Evolutionary conservation across 345 rosid species (phyloP), one percentile per base, ranked within the genome.

Genomic region (Arabidopsis arenosa): DNA sequence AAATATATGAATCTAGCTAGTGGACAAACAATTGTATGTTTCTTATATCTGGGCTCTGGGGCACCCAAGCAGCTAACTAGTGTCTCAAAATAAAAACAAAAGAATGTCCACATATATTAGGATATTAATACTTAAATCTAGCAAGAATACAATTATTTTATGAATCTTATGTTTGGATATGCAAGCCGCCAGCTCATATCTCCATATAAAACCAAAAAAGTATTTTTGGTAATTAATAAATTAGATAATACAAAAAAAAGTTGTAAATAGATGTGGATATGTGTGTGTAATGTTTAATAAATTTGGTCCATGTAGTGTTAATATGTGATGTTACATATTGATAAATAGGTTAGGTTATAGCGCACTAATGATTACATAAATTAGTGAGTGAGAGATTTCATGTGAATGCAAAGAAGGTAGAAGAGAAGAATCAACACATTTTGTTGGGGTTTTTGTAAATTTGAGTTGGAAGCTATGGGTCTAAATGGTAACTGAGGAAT

Each of bases 81-180:
- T 76, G 74, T 61, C 57, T 68, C 37, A 43, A 67, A 43, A 67
- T 59, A 32, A 33, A 75, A 75, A 51, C 74, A 68, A 68, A 59
- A 61, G 21, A 68, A 63, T 60, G 79, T 68, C 37, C 56, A 53
- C 47, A 62, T 14, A 21, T 41, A 66, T 58, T 36, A 55, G 15
- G 15, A 35, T 66, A 44, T 8, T 5, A 58, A 57, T 14, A 68
- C 28, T 60, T 61, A 60, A 61, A 61, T 60, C 21, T 62, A 15
- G 48, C 70, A 52, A 53, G 39, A 32, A 2, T 63, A 76, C 70
- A 69, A 68, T 5, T 32, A 66, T 66, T 35, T 14, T 75, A 26
- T 75, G 36, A 75, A 67, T 49, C 66, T 48, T 48, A 26, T 66
- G 62, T 40, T 67, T 67, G 45, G 45, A 52, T 68, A 40, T 68